phyloP scores from a whole-genome alignment of 2,329 filamentous ascomycete species.

The Aspergillus sp. region DNA sequence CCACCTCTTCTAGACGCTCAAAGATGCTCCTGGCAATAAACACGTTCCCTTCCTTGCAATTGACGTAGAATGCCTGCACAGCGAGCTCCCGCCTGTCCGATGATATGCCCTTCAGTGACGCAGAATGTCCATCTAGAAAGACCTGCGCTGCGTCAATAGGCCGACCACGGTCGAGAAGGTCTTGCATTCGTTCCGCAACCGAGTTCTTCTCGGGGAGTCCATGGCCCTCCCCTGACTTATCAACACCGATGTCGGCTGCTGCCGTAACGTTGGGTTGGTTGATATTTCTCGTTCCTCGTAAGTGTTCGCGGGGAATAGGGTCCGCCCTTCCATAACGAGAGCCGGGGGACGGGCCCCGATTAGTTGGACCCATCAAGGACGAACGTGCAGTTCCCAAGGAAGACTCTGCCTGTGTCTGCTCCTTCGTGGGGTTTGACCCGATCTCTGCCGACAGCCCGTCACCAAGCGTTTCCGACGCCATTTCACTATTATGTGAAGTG shows the following conservation, averaged over 20 bases:
- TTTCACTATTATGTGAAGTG: not conserved
- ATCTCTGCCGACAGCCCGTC: not conserved
- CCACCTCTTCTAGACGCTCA: conserved; percentile 32
- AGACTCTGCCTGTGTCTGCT: not conserved
- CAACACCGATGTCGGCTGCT: not conserved
- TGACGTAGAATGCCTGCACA: conserved; percentile 33
- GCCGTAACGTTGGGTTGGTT: not conserved
- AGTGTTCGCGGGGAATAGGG: conserved; percentile 4
- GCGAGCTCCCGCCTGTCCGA: conserved; percentile 30
- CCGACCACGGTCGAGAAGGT: conserved; percentile 26
- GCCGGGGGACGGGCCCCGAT: not conserved
- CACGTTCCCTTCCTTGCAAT: conserved; percentile 38
- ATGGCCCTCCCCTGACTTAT: not conserved
- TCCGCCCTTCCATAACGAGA: not conserved
- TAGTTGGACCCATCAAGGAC: not conserved
- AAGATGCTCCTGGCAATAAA: conserved; percentile 41
- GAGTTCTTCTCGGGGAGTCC: conserved; percentile 4
- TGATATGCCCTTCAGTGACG: conserved; percentile 22
- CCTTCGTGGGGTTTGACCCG: not conserved
- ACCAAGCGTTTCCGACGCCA: not conserved
- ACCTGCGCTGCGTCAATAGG: conserved; percentile 39
- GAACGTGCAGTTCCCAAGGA: conserved; percentile 4
- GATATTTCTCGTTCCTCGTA: conserved; percentile 2
- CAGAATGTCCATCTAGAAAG: conserved; percentile 30
- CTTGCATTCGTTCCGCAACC: conserved; percentile 22